Evolutionary conservation across 169 alveolate species (phyloP), one percentile per base, ranked within the genome.

Genomic region (Babesia microti): DNA sequence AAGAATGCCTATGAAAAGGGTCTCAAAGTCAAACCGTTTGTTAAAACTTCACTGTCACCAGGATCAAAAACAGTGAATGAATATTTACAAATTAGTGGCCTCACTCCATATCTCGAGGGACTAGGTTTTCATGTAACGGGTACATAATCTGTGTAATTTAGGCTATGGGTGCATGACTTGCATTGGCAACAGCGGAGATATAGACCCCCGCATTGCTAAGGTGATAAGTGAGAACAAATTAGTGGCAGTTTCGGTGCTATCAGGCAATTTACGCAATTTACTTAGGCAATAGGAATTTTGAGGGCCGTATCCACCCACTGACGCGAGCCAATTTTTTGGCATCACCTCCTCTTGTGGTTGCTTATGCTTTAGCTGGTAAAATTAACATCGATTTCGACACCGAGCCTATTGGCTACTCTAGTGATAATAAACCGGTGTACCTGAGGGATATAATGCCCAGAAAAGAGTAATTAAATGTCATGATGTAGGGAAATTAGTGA

Each of bases 101-200:
- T 89, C 21, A 55, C 76, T 24, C 72, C 75, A 9, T 85, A 78
- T 46, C 69, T 92, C 43, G 93, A 92, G 67, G 23, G 79, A 61
- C 84, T 91, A 11, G 97, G 97, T 12, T 93, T 93, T 71, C 80
- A 91, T 51, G 73, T 68, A 18, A 92, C 93, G 18, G 98, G 98
- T n/a, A n/a, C n/a, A n/a, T n/a, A n/a, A n/a, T n/a, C n/a, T n/a
- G n/a, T n/a, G n/a, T n/a, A n/a, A n/a, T n/a, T n/a, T n/a, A n/a
- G n/a, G n/a, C n/a, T 93, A 83, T 81, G 98, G 98, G 0, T 93
- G 98, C 80, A 90, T 89, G 97, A 89, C 98, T 5, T 93, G 98
- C 71, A 93, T 93, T 43, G 98, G 98, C 15, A 92, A 92, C 81
- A 72, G 90, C 45, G 98, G 98, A 15, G 91, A 88, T 29, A 66